These are phyloP conservation scores for Rhynchosporium secalis DNA, from an alignment of 2,329 filamentous ascomycete genomes.

Conservation along the genomic window DNA sequence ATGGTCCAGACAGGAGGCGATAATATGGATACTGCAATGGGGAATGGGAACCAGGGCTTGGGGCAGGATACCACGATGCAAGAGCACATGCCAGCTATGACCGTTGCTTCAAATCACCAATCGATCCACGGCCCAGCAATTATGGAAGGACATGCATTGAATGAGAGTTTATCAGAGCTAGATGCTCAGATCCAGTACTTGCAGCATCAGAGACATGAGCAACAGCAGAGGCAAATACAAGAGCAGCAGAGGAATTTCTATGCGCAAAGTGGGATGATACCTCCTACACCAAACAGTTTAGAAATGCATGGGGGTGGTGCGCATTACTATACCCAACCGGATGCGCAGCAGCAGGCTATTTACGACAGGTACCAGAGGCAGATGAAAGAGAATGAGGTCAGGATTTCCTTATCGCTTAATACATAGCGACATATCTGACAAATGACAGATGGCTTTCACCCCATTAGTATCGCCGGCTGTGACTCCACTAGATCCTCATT, in stretches of 20 bases:
- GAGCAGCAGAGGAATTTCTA: conserved; percentile 58
- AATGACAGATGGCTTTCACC: conserved; percentile 68
- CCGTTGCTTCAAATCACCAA: conserved; percentile 45
- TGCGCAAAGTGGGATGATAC: conserved; percentile 61
- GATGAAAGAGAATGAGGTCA: conserved; percentile 64
- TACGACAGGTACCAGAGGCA: conserved; percentile 62
- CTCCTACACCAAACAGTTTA: conserved; percentile 78
- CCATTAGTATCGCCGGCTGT: conserved; percentile 83
- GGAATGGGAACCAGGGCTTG: conserved; percentile 25
- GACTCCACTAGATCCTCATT: conserved; percentile 73
- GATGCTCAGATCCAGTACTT: conserved; percentile 67
- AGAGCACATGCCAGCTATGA: conserved; percentile 51
- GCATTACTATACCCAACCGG: conserved; percentile 60
- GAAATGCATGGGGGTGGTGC: conserved; percentile 64
- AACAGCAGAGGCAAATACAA: conserved; percentile 46
- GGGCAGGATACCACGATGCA: conserved; percentile 44
- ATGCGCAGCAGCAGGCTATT: conserved; percentile 57
- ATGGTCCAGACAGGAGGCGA: conserved; percentile 40
- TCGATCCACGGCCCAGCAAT: conserved; percentile 43
- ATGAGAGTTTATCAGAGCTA: conserved; percentile 57
- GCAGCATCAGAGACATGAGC: conserved; percentile 62
- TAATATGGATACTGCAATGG: conserved; percentile 51
- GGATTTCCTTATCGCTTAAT: background rate
- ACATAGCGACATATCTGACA: background rate
- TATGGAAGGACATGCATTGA: conserved; percentile 48